Evolutionary conservation across 139 green algal species (phyloP), one percentile per base, ranked within the genome.

Genomic region (Penium margaritaceum): DNA sequence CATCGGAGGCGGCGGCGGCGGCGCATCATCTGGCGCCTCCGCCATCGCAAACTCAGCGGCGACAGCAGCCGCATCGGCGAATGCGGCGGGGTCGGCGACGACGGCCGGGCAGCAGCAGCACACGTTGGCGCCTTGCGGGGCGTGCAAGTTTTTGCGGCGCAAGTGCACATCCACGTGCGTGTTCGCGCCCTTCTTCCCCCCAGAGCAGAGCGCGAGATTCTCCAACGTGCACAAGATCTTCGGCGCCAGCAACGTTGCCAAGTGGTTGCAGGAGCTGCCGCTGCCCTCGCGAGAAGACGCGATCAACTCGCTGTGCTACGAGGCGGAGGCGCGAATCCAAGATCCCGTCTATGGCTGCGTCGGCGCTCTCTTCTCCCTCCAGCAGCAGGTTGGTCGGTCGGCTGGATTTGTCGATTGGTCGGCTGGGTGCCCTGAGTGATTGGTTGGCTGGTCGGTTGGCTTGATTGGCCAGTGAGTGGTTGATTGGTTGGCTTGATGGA

Each of bases 151-250:
- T 21, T 32, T 78, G 58, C 63, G 70, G 32, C 61, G 70, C 14
- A 78, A 78, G 62, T 78, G 70, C 70, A 78, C 70, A 17, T 30
- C 35, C 6, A 41, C 27, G 6, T 78, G 70, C 15, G n/a, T 78
- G 6, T 78, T 78, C 30, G 70, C 70, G 15, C 70, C 70, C 4
- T 67, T 76, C 14, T 78, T 78, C 58, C 70, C 70, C 12, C 70
- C 70, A 39, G 70, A 78, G 24, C 70, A 78, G 55, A 14, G 24
- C 3, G 63, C 77, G 55, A 69, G 33, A 17, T 78, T 78, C 37
- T 63, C 70, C 3, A 78, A 78, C 15, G 70, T 78, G 63, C 70
- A 78, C 70, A 78, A 70, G 63, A 60, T 78, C 24, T 78, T 78
- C 51, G 70, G 70, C 3, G 70, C 70, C 4, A 75, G 61, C 70